Evolutionary conservation across 169 alveolate species (phyloP).

Genomic region (Cystoisospora suis): DNA sequence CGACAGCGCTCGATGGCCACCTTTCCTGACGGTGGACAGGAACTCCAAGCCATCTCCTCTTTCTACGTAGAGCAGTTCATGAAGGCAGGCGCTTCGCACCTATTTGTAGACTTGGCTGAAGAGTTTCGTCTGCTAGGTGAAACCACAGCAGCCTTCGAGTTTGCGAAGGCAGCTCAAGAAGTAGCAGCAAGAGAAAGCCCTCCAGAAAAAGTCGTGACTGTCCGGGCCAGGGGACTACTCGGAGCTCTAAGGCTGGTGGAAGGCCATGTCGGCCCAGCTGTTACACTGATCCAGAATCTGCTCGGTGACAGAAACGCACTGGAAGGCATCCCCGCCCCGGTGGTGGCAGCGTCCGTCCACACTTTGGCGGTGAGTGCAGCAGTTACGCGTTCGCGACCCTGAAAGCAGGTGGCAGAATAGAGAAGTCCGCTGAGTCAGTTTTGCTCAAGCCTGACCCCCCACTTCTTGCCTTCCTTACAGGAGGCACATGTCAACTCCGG

Average conservation of each 20-base stretch:
- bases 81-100: neutral
- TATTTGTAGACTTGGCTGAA: conserved; percentile 3
- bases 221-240: neutral
- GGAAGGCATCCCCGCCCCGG: neutral
- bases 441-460: too few species aligned
- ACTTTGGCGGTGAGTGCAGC: neutral
- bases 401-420: too few species aligned
- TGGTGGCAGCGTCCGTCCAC: neutral
- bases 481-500: too few species aligned
- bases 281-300: neutral
- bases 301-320: neutral
- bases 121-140: neutral
- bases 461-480: too few species aligned
- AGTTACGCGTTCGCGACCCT: too few species aligned
- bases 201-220: neutral
- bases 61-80: conserved; percentile 7
- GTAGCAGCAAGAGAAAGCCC: neutral
- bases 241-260: neutral
- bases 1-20: neutral
- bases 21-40: neutral
- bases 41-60: neutral
- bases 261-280: neutral
- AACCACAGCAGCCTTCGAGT: conserved; percentile 7
- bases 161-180: neutral
- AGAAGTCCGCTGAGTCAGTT: too few species aligned